Base-by-base conservation (phyloP, 768 basidiomycete genomes). In the Imleria badia region DNA sequence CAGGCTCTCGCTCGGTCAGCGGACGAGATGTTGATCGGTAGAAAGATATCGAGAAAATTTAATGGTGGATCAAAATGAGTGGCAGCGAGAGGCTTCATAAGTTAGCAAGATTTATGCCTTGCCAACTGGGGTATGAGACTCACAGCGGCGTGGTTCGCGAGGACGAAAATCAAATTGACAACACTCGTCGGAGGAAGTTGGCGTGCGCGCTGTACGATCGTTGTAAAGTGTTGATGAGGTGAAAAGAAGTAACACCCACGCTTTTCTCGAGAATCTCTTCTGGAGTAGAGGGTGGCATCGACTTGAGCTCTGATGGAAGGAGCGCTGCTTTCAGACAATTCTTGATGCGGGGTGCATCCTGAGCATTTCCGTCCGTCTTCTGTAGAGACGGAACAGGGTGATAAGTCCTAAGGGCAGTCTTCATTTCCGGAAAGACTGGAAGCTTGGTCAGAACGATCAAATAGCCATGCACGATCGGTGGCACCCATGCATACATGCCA, bases 271-370 rank as follows among this genome's bases (percentile, higher is more conserved):
- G 73, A 48, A 95, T 83, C 61, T 91, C 90, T 29, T 82, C 81
- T 3, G 91, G 88, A 3, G 83, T 86, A 20, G 86, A 83, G 13
- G 91, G 89, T 39, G 84, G 83, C 41, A 82, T 74, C 2, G 75
- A 74, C 67, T 81, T 85, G 58, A 78, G 73, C 65, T 95, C 92
- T 48, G 79, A 80, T 38, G 87, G 81, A 31, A 93, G 77, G 22
- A 87, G 75, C 33, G 87, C 87, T 36, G 87, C 90, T 67, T 94
- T 94, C 47, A 95, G 78, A 67, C 88, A 89, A 59, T 91, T 91
- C 72, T 95, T 95, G 71, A 95, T 91, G 56, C 93, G 83, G 20
- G 93, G 92, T 38, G 92, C 92, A 69, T 95, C 92, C 68, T 94
- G 91, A 8, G 91, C 83, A 68, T 93, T 92, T 17, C 87, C 89